phyloP scores from a whole-genome alignment of 345 rosid species.

The Sisymbrium irio region DNA sequence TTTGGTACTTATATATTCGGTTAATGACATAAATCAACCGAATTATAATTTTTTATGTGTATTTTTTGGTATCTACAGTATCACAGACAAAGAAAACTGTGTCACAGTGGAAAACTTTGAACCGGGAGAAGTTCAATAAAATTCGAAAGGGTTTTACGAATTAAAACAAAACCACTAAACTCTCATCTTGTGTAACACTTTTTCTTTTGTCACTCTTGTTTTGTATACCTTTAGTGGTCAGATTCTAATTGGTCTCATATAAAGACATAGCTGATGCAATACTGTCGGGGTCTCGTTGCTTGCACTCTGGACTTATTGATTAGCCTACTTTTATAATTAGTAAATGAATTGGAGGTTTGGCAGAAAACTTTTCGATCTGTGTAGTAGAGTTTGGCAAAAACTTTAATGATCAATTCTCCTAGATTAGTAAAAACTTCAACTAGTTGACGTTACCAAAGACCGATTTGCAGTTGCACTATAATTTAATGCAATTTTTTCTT shows the following conservation, averaged over 20 bases:
- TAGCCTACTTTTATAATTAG: background rate
- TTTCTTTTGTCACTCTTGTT: background rate
- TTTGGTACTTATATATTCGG: background rate
- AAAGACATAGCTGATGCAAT: background rate
- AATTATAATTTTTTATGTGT: background rate
- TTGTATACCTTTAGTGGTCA: background rate
- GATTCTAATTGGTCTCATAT: background rate
- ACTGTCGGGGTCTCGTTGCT: background rate
- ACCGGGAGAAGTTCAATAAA: background rate
- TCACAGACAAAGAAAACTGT: too few species aligned
- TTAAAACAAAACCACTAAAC: background rate
- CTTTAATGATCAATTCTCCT: background rate
- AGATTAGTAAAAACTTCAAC: constrained; percentile 5
- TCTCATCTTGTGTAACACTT: background rate
- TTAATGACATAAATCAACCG: background rate
- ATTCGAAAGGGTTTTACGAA: background rate
- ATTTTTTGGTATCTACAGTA: background rate
- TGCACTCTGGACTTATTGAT: background rate
- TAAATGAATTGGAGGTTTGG: constrained; percentile 10
- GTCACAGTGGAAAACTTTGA: background rate
- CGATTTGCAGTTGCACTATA: background rate
- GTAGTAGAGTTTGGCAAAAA: constrained; percentile 29
- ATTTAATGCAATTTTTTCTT: background rate
- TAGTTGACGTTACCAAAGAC: constrained; percentile 3
- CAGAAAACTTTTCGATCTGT: background rate